A percentile compares a stretch with the other conserved stretches of the same genome.
phyloP scores from a whole-genome alignment of 768 basidiomycete genomes.

The Macrolepiota fuliginosa region DNA sequence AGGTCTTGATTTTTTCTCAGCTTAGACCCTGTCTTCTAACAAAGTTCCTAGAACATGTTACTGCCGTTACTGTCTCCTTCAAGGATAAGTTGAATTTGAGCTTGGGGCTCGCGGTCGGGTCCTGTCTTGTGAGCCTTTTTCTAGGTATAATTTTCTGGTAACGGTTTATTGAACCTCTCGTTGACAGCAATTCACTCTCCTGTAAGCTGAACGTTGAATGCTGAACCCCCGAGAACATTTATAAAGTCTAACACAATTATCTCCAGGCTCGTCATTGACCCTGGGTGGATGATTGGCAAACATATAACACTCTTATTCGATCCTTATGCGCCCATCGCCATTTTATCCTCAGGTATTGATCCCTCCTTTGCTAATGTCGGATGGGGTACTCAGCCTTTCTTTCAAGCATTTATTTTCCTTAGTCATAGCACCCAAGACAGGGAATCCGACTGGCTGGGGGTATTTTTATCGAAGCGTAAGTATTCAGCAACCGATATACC shows the following conservation, averaged over 20 bases:
- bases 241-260: neutral
- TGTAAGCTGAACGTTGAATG: slow-evolving; percentile 65
- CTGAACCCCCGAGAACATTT: neutral
- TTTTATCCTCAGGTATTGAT: slow-evolving; percentile 42
- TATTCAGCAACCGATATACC: neutral
- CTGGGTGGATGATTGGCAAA: slow-evolving; percentile 83
- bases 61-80: slow-evolving; percentile 87
- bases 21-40: slow-evolving; percentile 7
- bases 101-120: slow-evolving; percentile 86
- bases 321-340: slow-evolving; percentile 76
- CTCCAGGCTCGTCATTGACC: slow-evolving; percentile 63
- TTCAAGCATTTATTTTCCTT: slow-evolving; percentile 66
- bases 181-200: slow-evolving; percentile 73
- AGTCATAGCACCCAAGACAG: slow-evolving; percentile 81
- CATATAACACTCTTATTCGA: slow-evolving; percentile 83
- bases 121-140: slow-evolving; percentile 60
- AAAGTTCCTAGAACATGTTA: slow-evolving; percentile 70
- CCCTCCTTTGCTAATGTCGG: neutral
- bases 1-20: slow-evolving; percentile 14
- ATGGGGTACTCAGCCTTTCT: neutral
- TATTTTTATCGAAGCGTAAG: slow-evolving; percentile 46
- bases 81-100: slow-evolving; percentile 88
- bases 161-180: slow-evolving; percentile 3
- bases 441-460: slow-evolving; percentile 86
- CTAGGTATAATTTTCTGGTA: neutral